Percentiles rank a stretch among this genome's conserved stretches.
Conservation (phyloP, 352 stramenopile genomes). For the Saprolegnia parasitica region DNA sequence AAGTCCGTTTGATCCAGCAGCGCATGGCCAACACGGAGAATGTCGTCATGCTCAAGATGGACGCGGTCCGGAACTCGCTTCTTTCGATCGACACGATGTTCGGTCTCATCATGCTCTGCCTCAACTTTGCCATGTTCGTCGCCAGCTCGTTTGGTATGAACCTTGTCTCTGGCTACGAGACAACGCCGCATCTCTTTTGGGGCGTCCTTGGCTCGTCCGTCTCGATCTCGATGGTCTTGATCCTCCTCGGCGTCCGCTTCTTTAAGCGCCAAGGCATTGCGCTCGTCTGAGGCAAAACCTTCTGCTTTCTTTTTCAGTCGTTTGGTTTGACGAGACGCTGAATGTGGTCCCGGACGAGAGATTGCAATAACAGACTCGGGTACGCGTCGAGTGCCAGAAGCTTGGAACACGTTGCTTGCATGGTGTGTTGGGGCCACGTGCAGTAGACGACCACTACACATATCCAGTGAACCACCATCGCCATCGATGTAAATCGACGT, state of each 20-base stretch:
- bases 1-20: conserved; percentile 60
- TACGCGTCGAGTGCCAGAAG: conserved; percentile 12
- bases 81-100: conserved; percentile 71
- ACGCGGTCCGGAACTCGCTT: conserved; percentile 76
- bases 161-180: conserved; percentile 45
- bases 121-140: conserved; percentile 61
- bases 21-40: conserved; percentile 74
- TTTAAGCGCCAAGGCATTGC: conserved; percentile 56
- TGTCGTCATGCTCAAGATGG: conserved; percentile 72
- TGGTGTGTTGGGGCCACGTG: conserved; percentile 8
- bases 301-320: neutral
- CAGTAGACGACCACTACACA: conserved; percentile 18
- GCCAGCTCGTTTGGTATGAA: conserved; percentile 75
- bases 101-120: conserved; percentile 52
- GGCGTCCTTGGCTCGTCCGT: conserved; percentile 44
- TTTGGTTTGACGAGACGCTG: neutral
- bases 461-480: neutral
- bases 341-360: conserved; percentile 12
- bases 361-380: neutral
- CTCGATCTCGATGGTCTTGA: conserved; percentile 44
- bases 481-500: neutral
- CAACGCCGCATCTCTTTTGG: conserved; percentile 53
- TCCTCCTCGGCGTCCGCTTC: conserved; percentile 44
- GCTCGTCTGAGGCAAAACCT: conserved; percentile 33
- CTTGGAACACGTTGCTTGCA: neutral